A percentile compares a stretch with the other conserved stretches of the same genome.
phyloP scores from a whole-genome alignment of 805 yeast genomes.

The Hanseniaspora thailandica region DNA sequence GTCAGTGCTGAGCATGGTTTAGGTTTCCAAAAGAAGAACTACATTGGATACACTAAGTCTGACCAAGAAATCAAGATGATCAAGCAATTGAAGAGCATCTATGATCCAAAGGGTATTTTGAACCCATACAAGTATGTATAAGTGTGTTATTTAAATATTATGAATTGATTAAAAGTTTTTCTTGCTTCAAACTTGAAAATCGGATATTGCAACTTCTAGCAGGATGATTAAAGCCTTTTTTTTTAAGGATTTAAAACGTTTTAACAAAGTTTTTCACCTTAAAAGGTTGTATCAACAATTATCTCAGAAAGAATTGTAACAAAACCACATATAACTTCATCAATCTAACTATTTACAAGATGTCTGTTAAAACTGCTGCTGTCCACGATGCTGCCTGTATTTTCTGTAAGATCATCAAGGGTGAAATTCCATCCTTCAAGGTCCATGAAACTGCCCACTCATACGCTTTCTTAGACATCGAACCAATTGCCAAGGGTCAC shows the following conservation, averaged over 20 bases:
- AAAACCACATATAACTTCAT: not conserved
- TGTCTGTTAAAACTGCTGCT: conserved; percentile 18
- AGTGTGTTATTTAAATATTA: not conserved
- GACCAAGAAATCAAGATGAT: conserved; percentile 60
- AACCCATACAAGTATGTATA: conserved; percentile 87
- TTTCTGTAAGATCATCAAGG: conserved; percentile 87
- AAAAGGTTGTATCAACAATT: too few species aligned
- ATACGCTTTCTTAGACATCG: conserved; percentile 82
- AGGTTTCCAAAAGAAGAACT: conserved; percentile 92
- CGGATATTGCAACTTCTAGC: too few species aligned
- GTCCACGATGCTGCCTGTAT: conserved; percentile 54
- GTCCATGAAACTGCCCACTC: conserved; percentile 72
- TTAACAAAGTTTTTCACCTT: too few species aligned
- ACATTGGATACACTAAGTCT: conserved; percentile 72
- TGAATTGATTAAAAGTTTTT: too few species aligned
- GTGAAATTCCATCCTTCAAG: conserved; percentile 91
- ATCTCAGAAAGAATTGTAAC: too few species aligned
- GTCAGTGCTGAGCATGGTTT: conserved; percentile 96
- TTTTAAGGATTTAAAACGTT: too few species aligned
- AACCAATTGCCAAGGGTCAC: conserved; percentile 84
- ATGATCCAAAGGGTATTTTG: conserved; percentile 83
- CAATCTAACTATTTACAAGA: conserved; percentile 6
- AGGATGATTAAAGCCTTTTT: too few species aligned
- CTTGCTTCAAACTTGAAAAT: too few species aligned
- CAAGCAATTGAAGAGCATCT: conserved; percentile 64